Percentiles rank a stretch among this genome's conserved stretches.
Evolutionary conservation across 2,329 filamentous ascomycete species (phyloP).

Genomic region (Colletotrichum paranaense): DNA sequence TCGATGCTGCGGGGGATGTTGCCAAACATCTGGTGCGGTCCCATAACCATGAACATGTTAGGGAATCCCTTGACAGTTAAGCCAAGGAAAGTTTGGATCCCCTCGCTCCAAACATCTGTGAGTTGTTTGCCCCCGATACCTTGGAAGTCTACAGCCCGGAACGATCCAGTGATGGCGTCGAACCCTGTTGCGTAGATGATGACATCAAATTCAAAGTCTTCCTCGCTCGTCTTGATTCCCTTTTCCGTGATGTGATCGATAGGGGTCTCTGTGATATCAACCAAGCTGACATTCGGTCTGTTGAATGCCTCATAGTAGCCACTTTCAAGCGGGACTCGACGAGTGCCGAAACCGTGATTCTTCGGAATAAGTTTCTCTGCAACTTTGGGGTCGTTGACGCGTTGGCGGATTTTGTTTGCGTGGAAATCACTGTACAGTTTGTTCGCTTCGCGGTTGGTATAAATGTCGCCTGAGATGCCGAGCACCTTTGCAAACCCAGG

Average conservation of each 20-base stretch:
- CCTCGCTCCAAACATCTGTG: conserved; percentile 48
- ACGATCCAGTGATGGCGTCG: conserved; percentile 44
- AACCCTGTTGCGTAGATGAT: conserved; percentile 56
- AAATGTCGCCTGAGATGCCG: conserved; percentile 40
- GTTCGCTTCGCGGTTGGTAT: conserved; percentile 43
- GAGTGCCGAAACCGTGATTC: conserved; percentile 37
- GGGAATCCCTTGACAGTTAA: conserved; percentile 54
- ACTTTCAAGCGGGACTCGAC: conserved; percentile 56
- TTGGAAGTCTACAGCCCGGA: conserved; percentile 48
- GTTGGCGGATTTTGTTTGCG: conserved; percentile 48
- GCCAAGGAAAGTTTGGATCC: conserved; percentile 54
- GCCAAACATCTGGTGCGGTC: conserved; percentile 56
- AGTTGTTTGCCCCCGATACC: conserved; percentile 40
- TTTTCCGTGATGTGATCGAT: conserved; percentile 50
- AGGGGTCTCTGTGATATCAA: conserved; percentile 55
- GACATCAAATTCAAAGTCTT: conserved; percentile 47
- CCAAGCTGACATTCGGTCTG: conserved; percentile 55
- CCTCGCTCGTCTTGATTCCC: conserved; percentile 48
- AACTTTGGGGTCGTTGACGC: conserved; percentile 47
- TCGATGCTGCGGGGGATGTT: conserved; percentile 55
- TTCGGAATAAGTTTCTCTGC: conserved; percentile 49
- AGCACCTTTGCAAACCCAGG: conserved; percentile 51
- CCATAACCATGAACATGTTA: conserved; percentile 61
- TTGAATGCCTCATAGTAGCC: conserved; percentile 63
- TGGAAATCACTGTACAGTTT: conserved; percentile 42